Evolutionary conservation across 805 yeast genomes (phyloP), one percentile per base, ranked within the genome.

Genomic region (Lipomyces orientalis): DNA sequence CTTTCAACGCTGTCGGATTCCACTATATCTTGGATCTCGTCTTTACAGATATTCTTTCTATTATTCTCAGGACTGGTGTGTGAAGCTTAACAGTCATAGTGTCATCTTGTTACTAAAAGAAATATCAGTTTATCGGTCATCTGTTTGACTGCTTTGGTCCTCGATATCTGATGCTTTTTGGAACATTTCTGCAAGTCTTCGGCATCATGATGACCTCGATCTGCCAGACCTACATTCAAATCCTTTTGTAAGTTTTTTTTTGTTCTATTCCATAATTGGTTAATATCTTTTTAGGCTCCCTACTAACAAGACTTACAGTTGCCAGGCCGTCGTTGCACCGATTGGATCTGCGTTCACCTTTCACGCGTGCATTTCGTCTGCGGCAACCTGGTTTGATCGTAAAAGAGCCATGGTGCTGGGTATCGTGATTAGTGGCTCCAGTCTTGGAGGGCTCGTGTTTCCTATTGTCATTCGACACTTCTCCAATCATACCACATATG

Each of bases 401-500:
- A 80, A 77, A 62, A 75, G 87, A 37, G 85, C 82, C 6, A 72
- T 81, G 39, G 86, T 84, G 12, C 78, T 81, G 31, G 84, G 85
- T 3, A 65, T 84, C 12, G 82, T 83, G 0, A 81, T 85, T 1
- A 73, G 81, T 9, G 88, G 88, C 9, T 84, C 87, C 0, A 80
- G 85, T 7, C 71, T 84, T 9, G 88, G 88, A 2, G 86, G 87
- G 14, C 74, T 83, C 62, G 66, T 82, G n/a, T 84, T 82, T 73
- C 85, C 87, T 12, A 74, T 83, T 56, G 79, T 83, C 78, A 78
- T 85, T 22, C 79, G 82, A 55, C 75, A 75, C 31, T 73, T 84
- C 59, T 80, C 82, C 61, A 66, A 73, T 7, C 71, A 75, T 19
- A 78, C 83, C 29, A 88, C 88, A 0, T 85, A 83, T 70, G 79